These are phyloP conservation scores for Pyrenochaeta sp. DNA, from an alignment of 2,329 filamentous ascomycete genomes.

Conservation along the genomic window DNA sequence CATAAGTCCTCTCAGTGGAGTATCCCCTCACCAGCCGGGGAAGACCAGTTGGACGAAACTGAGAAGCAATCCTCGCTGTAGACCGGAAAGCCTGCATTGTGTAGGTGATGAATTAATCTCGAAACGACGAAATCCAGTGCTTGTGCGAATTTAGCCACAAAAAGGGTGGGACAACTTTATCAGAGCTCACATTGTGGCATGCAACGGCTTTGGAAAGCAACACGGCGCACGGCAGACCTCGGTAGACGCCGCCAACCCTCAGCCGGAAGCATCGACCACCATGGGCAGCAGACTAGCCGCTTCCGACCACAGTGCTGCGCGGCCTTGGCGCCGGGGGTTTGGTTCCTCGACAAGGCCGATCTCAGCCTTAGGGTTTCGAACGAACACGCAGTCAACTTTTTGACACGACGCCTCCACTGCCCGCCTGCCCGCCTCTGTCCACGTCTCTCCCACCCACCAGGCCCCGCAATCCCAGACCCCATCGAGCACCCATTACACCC, in stretches of 20 bases:
- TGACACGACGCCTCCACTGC: constrained; percentile 40
- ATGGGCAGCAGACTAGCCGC: no score
- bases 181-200: no score
- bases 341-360: constrained; percentile 10
- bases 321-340: constrained; percentile 6
- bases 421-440: constrained; percentile 12
- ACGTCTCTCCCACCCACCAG: not conserved
- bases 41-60: constrained; percentile 63
- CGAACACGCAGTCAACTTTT: constrained; percentile 32
- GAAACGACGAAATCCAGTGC: not conserved
- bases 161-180: not conserved
- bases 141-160: constrained; percentile 1
- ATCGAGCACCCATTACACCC: no score
- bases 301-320: constrained; percentile 1
- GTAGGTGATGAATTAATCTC: constrained; percentile 13
- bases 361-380: constrained; percentile 36
- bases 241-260: no score
- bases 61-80: constrained; percentile 67
- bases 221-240: no score
- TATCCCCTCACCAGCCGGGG: constrained; percentile 63
- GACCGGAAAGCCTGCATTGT: constrained; percentile 61
- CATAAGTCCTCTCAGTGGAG: constrained; percentile 65
- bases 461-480: not conserved
- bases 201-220: no score
- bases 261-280: no score